A percentile compares a stretch with the other conserved stretches of the same genome.
Conservation (phyloP, 805 yeast genomes). For the Candida nitratophila region DNA sequence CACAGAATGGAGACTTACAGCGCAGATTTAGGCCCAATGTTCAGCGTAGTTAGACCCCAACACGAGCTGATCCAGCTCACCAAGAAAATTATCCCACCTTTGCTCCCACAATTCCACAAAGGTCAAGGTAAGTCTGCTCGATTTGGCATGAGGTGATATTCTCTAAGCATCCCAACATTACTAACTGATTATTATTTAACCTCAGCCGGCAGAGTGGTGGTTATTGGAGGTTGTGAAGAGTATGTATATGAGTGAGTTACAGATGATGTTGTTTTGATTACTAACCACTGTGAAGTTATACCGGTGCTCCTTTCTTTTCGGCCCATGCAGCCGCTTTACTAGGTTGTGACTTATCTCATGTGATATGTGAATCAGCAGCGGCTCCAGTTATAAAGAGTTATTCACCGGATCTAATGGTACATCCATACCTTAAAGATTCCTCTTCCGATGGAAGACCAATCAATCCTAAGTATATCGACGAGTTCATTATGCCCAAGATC, state of each 20-base stretch:
- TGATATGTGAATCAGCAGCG: constrained; percentile 78
- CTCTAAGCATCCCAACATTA: too few species aligned
- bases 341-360: constrained; percentile 87
- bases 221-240: constrained; percentile 93
- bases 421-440: constrained; percentile 44
- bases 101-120: constrained; percentile 65
- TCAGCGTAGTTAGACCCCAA: too few species aligned
- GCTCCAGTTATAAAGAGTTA: constrained; percentile 78
- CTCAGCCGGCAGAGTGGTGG: constrained; percentile 67
- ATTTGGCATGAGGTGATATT: neutral
- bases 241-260: too few species aligned
- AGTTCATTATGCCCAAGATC: constrained; percentile 50
- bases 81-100: constrained; percentile 64
- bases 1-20: too few species aligned
- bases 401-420: constrained; percentile 93
- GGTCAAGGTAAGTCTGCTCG: constrained; percentile 54
- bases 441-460: neutral
- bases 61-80: constrained; percentile 29
- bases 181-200: neutral
- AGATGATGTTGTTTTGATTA: too few species aligned
- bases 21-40: too few species aligned
- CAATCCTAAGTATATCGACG: constrained; percentile 26
- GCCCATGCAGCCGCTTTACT: constrained; percentile 76
- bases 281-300: constrained; percentile 37
- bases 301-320: constrained; percentile 94